Evolutionary conservation across 2,329 filamentous ascomycete genomes (phyloP).

Genomic region (Nannizzia gypsea): DNA sequence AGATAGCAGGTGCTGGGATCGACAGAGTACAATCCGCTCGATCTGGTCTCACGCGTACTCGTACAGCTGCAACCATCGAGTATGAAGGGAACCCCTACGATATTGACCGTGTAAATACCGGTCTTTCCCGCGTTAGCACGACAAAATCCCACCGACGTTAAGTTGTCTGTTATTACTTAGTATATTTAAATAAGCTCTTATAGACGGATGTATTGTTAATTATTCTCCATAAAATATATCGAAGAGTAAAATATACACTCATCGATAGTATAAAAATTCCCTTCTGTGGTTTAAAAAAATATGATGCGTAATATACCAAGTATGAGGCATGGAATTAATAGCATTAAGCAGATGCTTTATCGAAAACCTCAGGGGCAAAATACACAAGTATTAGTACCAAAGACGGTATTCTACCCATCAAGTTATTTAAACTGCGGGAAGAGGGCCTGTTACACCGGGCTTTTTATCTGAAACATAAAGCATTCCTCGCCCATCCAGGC

Average conservation of each 20-base stretch:
- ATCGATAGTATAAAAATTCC: too few species aligned
- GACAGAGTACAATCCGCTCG: conserved; percentile 1
- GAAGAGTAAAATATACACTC: too few species aligned
- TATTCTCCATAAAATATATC: background rate
- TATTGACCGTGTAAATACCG: conserved; percentile 34
- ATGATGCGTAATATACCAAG: too few species aligned
- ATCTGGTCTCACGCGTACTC: background rate
- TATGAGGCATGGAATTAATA: too few species aligned
- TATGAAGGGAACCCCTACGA: conserved; percentile 37
- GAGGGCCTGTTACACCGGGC: background rate
- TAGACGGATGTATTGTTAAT: background rate
- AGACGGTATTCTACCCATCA: too few species aligned
- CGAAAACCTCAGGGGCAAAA: too few species aligned
- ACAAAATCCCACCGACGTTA: background rate
- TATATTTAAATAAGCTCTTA: background rate
- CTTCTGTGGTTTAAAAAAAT: too few species aligned
- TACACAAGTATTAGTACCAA: too few species aligned
- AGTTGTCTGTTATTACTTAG: background rate
- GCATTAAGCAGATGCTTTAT: too few species aligned
- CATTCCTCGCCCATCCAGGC: background rate
- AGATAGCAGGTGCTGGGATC: background rate
- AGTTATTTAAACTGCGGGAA: background rate
- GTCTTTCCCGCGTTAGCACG: conserved; percentile 4
- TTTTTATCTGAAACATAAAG: background rate
- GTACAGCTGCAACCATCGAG: conserved; percentile 10